These are phyloP conservation scores for Melampsora americana DNA, from an alignment of 1,284 basidiomycete species.

Conservation along the genomic window DNA sequence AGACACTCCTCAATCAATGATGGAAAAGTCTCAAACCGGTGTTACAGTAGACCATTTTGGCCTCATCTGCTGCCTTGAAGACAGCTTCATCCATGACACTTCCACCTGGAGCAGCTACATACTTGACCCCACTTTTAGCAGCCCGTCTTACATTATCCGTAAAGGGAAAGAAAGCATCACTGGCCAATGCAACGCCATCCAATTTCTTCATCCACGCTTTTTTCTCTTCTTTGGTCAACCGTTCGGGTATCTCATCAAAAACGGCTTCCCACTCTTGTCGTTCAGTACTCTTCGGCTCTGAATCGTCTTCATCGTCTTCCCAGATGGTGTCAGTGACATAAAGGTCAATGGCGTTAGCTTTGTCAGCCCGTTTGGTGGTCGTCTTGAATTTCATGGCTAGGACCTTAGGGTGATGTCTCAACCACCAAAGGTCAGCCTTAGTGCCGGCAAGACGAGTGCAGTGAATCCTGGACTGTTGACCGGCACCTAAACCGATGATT, in stretches of 20 bases:
- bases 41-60: slow-evolving; percentile 63
- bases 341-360: slow-evolving; percentile 95
- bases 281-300: slow-evolving; percentile 58
- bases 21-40: slow-evolving; percentile 42
- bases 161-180: slow-evolving; percentile 99
- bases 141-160: slow-evolving; percentile 95
- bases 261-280: slow-evolving; percentile 83
- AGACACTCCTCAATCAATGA: slow-evolving; percentile 3
- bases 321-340: slow-evolving; percentile 88
- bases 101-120: slow-evolving; percentile 89
- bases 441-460: slow-evolving; percentile 95
- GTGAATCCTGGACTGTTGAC: slow-evolving; percentile 98
- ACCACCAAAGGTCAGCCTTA: slow-evolving; percentile 99
- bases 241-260: slow-evolving; percentile 72
- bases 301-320: slow-evolving; percentile 62
- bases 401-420: slow-evolving; percentile 90
- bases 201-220: slow-evolving; percentile 69
- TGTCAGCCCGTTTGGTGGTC: slow-evolving; percentile 94
- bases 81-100: slow-evolving; percentile 97
- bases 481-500: slow-evolving; percentile 92
- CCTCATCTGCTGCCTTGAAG: slow-evolving; percentile 88
- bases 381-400: slow-evolving; percentile 91
- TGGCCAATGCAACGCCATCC: slow-evolving; percentile 82
- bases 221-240: slow-evolving; percentile 71
- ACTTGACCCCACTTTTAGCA: slow-evolving; percentile 81